These are phyloP conservation scores for Sclerospora graminicola DNA, from an alignment of 352 stramenopile genomes.

Conservation along the genomic window DNA sequence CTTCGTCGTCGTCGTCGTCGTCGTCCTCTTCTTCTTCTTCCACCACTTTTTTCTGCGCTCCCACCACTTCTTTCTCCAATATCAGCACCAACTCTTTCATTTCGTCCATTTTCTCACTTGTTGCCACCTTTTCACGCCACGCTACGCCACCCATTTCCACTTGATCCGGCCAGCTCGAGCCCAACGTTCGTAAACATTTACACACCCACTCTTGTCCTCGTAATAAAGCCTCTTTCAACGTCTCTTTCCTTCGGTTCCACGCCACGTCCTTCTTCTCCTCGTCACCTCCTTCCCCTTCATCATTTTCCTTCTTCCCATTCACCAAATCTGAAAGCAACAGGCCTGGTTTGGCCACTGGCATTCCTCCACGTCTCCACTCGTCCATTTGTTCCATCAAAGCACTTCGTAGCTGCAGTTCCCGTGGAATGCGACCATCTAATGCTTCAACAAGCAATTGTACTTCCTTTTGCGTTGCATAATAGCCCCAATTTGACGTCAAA, in stretches of 20 bases:
- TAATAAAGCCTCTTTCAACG: constrained; percentile 47
- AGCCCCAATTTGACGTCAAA: constrained; percentile 47
- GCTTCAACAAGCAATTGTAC: constrained; percentile 48
- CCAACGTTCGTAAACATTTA: constrained; percentile 48
- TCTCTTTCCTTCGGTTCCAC: constrained; percentile 32
- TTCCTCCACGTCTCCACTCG: constrained; percentile 26
- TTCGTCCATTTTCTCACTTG: constrained; percentile 8
- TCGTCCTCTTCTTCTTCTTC: constrained; percentile 64
- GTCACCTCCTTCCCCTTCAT: too few species aligned
- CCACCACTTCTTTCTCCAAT: constrained; percentile 4
- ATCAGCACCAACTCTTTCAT: too few species aligned
- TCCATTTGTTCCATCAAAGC: constrained; percentile 59
- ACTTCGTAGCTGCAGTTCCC: constrained; percentile 36
- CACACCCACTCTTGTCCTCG: constrained; percentile 50
- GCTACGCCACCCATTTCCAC: constrained; percentile 18
- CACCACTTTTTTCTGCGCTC: constrained; percentile 4
- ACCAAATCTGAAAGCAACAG: constrained; percentile 66
- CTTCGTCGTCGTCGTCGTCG: constrained; percentile 69
- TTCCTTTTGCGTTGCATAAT: constrained; percentile 51
- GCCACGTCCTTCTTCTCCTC: too few species aligned
- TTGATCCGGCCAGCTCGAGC: constrained; percentile 52
- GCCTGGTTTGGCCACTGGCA: constrained; percentile 62
- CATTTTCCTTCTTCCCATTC: too few species aligned
- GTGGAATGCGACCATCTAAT: constrained; percentile 35
- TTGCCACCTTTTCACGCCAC: constrained; percentile 44